Evolutionary conservation across 441 rosid species (phyloP).

Genomic region (Kokia cookei): DNA sequence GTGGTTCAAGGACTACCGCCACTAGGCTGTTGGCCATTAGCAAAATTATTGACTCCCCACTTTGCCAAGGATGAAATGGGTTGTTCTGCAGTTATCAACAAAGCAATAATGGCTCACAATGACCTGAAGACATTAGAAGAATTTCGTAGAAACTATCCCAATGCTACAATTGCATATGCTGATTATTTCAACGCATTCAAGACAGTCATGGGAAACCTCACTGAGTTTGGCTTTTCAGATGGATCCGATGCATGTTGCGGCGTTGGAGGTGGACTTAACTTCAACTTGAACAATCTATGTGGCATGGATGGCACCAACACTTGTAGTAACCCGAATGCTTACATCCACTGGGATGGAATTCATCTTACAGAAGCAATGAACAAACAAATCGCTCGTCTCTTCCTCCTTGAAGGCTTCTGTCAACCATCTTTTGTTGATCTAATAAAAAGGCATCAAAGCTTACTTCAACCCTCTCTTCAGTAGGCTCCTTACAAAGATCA

Average conservation of each 20-base stretch:
- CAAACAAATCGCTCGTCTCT: background rate
- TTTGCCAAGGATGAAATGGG: slow-evolving; percentile 26
- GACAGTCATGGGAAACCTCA: background rate
- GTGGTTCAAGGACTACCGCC: slow-evolving; percentile 48
- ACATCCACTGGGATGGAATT: background rate
- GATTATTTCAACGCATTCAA: background rate
- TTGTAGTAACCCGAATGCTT: background rate
- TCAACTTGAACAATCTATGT: background rate
- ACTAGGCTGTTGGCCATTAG: slow-evolving; percentile 37
- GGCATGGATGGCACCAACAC: background rate
- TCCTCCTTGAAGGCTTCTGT: background rate
- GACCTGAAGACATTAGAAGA: slow-evolving; percentile 14
- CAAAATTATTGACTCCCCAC: slow-evolving; percentile 5
- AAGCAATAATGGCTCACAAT: slow-evolving; percentile 25
- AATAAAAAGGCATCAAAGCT: no score
- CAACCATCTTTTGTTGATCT: background rate
- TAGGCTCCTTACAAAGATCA: no score
- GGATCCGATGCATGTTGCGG: background rate
- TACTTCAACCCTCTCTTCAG: no score
- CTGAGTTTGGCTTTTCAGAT: background rate
- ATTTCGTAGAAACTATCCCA: background rate
- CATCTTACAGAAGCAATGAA: background rate
- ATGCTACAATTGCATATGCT: background rate
- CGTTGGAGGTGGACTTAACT: background rate
- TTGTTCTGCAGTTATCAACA: slow-evolving; percentile 25